A percentile compares a stretch with the other conserved stretches of the same genome.
phyloP scores from a whole-genome alignment of 257 asterid species.

The Handroanthus guayacan region DNA sequence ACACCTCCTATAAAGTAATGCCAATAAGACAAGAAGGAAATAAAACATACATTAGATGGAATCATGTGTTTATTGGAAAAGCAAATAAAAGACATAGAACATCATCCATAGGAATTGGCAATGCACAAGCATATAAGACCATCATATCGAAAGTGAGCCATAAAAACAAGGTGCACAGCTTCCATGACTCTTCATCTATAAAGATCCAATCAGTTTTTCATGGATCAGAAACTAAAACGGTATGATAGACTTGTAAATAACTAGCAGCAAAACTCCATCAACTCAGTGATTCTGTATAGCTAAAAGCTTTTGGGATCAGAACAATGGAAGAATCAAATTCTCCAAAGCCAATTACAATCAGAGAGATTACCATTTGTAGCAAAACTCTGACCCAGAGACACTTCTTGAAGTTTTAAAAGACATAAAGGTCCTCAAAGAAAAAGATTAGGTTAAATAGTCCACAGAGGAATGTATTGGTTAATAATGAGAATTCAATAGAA shows the following conservation, averaged over 20 bases:
- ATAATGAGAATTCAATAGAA: constrained; percentile 12
- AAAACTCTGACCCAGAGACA: constrained; percentile 14
- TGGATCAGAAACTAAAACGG: constrained; percentile 8
- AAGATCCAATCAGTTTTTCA: background rate
- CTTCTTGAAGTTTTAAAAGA: background rate
- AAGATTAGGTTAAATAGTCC: background rate
- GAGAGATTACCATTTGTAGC: background rate
- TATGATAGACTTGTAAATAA: background rate
- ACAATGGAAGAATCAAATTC: background rate
- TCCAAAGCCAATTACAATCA: background rate
- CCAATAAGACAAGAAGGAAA: constrained; percentile 24
- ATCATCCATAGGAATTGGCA: background rate
- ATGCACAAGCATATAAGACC: background rate
- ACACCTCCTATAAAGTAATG: constrained; percentile 77
- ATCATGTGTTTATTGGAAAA: constrained; percentile 11
- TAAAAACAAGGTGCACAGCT: constrained; percentile 14
- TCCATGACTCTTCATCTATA: background rate
- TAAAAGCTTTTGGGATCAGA: background rate
- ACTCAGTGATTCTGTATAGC: background rate
- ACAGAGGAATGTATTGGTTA: background rate
- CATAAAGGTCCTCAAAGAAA: background rate
- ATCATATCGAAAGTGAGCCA: constrained; percentile 5
- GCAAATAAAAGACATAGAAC: background rate
- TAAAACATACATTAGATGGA: constrained; percentile 9
- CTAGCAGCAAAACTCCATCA: constrained; percentile 16